Conservation (phyloP, 1,139 yeast species). For the Scheffersomyces lignicola region DNA sequence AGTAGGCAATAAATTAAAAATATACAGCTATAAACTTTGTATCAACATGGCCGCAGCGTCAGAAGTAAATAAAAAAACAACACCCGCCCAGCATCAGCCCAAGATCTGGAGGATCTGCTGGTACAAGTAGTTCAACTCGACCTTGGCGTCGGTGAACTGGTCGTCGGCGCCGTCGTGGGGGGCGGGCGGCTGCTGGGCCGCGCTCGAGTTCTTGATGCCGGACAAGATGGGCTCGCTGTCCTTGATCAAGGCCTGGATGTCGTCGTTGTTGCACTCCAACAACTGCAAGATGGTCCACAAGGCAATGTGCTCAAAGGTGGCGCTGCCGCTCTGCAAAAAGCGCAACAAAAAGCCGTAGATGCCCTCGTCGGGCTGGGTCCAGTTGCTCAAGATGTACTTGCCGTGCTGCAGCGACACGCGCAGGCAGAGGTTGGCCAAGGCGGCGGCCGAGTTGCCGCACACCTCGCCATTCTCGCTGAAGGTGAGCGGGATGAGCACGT, state of each 20-base stretch:
- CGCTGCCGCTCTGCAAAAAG: slow-evolving; percentile 80
- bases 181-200: slow-evolving; percentile 37
- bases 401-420: slow-evolving; percentile 77
- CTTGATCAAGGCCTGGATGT: slow-evolving; percentile 64
- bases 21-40: slow-evolving; percentile 4
- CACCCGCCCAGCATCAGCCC: slow-evolving; percentile 32
- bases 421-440: slow-evolving; percentile 91
- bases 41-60: background rate
- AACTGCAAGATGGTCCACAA: slow-evolving; percentile 95
- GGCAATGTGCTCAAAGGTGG: slow-evolving; percentile 98
- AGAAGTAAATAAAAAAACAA: no score
- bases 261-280: slow-evolving; percentile 79
- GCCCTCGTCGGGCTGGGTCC: slow-evolving; percentile 84
- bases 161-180: slow-evolving; percentile 27
- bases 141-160: slow-evolving; percentile 62
- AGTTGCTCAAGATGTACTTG: slow-evolving; percentile 69
- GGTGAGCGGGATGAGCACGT: slow-evolving; percentile 89
- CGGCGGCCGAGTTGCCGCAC: slow-evolving; percentile 98
- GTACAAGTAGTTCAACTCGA: slow-evolving; percentile 73
- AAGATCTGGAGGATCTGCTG: slow-evolving; percentile 68
- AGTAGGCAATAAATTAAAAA: background rate
- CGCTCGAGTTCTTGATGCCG: slow-evolving; percentile 55
- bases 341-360: slow-evolving; percentile 79
- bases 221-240: slow-evolving; percentile 57
- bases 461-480: slow-evolving; percentile 89